Conservation (phyloP, 2,329 filamentous ascomycete genomes). For the Aphanocladium album region DNA sequence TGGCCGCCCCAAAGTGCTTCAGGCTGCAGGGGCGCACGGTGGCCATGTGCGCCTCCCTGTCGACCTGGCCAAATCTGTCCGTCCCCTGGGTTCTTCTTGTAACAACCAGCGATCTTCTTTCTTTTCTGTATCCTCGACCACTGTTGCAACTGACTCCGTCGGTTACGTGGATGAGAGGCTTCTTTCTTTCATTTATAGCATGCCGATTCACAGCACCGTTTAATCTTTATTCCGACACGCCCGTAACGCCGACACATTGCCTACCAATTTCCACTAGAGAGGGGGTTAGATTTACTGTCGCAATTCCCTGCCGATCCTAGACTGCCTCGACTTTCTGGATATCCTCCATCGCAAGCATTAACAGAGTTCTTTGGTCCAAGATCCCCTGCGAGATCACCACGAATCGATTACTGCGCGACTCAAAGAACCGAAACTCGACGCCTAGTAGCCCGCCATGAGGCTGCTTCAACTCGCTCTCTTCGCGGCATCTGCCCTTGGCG, state of each 20-base stretch:
- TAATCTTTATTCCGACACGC: constrained; percentile 2
- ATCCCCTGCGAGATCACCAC: background rate
- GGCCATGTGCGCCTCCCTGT: constrained; percentile 2
- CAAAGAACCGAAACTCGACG: background rate
- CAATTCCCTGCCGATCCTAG: background rate
- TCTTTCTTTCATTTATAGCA: background rate
- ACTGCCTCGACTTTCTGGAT: background rate
- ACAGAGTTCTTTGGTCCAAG: background rate
- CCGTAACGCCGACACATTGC: background rate
- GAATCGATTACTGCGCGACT: background rate
- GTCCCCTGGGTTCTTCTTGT: constrained; percentile 5
- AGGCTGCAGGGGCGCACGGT: background rate
- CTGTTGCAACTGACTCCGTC: constrained; percentile 7
- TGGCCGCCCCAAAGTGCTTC: background rate
- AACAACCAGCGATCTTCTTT: background rate
- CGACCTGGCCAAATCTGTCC: background rate
- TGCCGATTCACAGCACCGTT: background rate
- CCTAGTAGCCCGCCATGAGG: constrained; percentile 34
- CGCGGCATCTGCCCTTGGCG: constrained; percentile 37
- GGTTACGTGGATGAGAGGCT: background rate
- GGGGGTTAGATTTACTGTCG: background rate
- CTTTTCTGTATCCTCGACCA: constrained; percentile 2
- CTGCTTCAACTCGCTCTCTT: constrained; percentile 43
- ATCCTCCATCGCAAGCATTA: constrained; percentile 3
- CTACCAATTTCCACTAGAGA: background rate